Conservation (phyloP, 2,329 filamentous ascomycete genomes). For the Curvularia lunata region DNA sequence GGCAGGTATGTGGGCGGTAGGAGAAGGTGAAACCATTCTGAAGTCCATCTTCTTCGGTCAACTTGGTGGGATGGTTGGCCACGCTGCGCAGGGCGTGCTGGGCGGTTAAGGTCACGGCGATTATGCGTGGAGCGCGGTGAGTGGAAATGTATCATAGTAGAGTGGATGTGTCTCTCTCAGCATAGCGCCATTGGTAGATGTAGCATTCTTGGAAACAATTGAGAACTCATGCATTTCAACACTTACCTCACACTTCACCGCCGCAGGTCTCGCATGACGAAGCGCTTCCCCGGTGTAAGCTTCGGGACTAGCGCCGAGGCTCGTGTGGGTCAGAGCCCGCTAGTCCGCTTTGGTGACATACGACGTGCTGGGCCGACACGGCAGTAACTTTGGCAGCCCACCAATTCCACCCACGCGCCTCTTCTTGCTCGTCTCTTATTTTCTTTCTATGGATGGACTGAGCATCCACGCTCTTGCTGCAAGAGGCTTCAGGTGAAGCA, state of each 20-base stretch:
- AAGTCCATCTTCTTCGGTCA: constrained; percentile 79
- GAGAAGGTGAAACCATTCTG: constrained; percentile 77
- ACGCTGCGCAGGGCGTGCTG: constrained; percentile 44
- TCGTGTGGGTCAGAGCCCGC: constrained; percentile 21
- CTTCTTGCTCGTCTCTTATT: constrained; percentile 16
- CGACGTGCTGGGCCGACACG: constrained; percentile 12
- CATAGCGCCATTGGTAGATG: constrained; percentile 8
- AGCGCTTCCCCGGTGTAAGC: constrained; percentile 16
- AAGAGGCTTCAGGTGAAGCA: constrained; percentile 46
- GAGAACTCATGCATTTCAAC: background rate
- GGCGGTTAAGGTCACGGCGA: constrained; percentile 13
- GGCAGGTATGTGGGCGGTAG: constrained; percentile 79
- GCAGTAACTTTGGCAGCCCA: constrained; percentile 25
- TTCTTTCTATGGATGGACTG: constrained; percentile 45
- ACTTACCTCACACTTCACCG: constrained; percentile 11
- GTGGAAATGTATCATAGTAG: constrained; percentile 17
- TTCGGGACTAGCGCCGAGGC: constrained; percentile 18
- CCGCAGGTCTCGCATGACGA: constrained; percentile 4
- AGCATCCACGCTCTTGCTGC: constrained; percentile 29
- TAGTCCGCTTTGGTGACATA: constrained; percentile 30
- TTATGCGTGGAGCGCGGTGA: constrained; percentile 12
- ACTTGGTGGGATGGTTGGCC: constrained; percentile 64
- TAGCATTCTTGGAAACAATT: background rate
- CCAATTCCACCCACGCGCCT: constrained; percentile 21
- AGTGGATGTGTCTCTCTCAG: constrained; percentile 3